Conservation (phyloP, 129 eudicot species). For the Smallanthus sonchifolius region DNA sequence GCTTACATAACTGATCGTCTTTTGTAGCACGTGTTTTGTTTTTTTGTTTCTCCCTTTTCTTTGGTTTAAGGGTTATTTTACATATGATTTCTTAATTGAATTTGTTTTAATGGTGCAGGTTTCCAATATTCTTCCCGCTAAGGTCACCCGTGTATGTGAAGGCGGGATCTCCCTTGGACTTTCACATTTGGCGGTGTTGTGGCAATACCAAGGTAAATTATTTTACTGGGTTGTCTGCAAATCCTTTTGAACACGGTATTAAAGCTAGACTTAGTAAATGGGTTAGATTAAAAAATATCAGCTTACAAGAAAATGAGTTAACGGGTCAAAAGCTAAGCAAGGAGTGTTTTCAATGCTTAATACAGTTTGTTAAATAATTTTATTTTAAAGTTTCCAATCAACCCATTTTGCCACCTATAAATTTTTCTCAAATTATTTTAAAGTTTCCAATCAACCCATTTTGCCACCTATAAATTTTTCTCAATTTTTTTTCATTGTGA, state of each 20-base stretch:
- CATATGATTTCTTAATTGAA: neutral
- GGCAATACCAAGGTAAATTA: slow-evolving; percentile 77
- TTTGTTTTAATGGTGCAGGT: slow-evolving; percentile 43
- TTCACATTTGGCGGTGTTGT: slow-evolving; percentile 94
- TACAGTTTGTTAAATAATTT: neutral
- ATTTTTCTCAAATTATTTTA: neutral
- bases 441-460: neutral
- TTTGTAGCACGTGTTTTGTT: neutral
- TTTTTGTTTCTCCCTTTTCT: neutral
- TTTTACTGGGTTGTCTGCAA: neutral
- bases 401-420: neutral
- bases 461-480: neutral
- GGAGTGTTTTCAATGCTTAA: neutral
- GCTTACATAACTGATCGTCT: neutral
- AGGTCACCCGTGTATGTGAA: slow-evolving; percentile 66
- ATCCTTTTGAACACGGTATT: neutral
- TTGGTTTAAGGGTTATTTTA: neutral
- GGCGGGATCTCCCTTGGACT: slow-evolving; percentile 59
- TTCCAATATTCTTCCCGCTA: slow-evolving; percentile 87
- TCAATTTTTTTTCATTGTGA: neutral
- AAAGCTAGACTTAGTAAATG: neutral
- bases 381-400: neutral
- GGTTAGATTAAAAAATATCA: neutral
- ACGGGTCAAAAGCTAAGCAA: neutral
- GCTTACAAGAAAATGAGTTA: neutral